Evolutionary conservation across 768 basidiomycete genomes (phyloP), one percentile per base, ranked within the genome.

Genomic region (Pleurotus platypus): DNA sequence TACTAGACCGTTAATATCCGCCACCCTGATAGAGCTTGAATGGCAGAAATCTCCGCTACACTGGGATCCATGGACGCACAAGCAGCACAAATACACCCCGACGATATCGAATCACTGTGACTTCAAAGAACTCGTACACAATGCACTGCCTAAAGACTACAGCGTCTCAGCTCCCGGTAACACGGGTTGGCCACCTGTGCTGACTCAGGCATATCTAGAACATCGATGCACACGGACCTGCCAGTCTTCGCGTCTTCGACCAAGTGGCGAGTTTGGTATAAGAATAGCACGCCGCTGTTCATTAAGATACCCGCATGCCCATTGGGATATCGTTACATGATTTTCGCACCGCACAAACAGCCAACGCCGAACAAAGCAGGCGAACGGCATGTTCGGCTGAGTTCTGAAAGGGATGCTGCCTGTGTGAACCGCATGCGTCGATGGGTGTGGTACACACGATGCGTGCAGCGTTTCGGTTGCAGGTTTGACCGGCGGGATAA

Each of bases 211-310:
- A 48, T 15, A 20, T 38, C n/a, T 38, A 40, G 24, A 42, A 38
- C 18, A 54, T 54, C 51, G 51, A 54, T 42, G 39, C 15, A 38
- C 39, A 42, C 51, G 51, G 51, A 54, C 42, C 16, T 20, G 46
- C 46, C 24, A 48, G 8, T 3, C 16, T 48, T 20, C 46, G 46
- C 24, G 16, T 15, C n/a, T 20, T 48, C 46, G 2, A 48, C 24
- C 46, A 20, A 26, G 15, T 20, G 24, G 24, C 16, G n/a, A 15
- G 18, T 20, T 48, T n/a, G 15, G 22, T 48, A 20, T 48, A 26
- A 48, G 13, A 48, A 45, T 22, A n/a, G 42, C 20, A 45, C n/a
- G n/a, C 42, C 42, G 42, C 42, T 45, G 42, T 45, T 45, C 42
- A 45, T n/a, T 16, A 7, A 16, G 42, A 22, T 45, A 16, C n/a